Conservation (phyloP, 1,139 yeast species). For the Magnusiomyces magnusii region DNA sequence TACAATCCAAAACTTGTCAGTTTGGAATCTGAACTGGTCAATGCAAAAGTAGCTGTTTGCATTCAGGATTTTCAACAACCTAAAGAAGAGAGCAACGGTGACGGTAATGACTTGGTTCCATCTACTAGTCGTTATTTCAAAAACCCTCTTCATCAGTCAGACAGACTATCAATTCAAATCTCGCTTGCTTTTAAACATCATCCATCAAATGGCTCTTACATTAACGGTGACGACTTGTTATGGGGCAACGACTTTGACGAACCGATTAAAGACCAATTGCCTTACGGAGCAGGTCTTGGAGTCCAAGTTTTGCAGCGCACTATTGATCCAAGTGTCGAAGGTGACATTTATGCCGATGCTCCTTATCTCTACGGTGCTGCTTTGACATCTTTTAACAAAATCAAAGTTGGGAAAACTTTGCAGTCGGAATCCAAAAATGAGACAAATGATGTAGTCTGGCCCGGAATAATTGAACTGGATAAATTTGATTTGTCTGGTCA, state of each 20-base stretch:
- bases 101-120: not conserved
- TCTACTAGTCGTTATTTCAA: conserved; percentile 22
- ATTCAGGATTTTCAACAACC: conserved; percentile 13
- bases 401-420: not conserved
- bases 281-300: conserved; percentile 53
- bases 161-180: conserved; percentile 30
- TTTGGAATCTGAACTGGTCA: conserved; percentile 10
- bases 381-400: conserved; percentile 46
- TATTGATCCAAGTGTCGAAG: conserved; percentile 57
- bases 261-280: conserved; percentile 54
- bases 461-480: not conserved
- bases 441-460: not conserved
- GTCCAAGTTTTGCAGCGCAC: conserved; percentile 36
- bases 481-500: too few relatives aligned
- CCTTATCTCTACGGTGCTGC: conserved; percentile 58
- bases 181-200: conserved; percentile 24
- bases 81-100: not conserved
- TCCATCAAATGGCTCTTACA: conserved; percentile 22
- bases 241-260: conserved; percentile 65
- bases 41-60: conserved; percentile 12
- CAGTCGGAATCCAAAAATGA: too few relatives aligned
- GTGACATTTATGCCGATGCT: conserved; percentile 53
- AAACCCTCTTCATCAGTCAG: conserved; percentile 20
- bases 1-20: not conserved
- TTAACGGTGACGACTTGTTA: conserved; percentile 45